Evolutionary conservation across 2,329 filamentous ascomycete genomes (phyloP).

Genomic region (Fusarium udum): DNA sequence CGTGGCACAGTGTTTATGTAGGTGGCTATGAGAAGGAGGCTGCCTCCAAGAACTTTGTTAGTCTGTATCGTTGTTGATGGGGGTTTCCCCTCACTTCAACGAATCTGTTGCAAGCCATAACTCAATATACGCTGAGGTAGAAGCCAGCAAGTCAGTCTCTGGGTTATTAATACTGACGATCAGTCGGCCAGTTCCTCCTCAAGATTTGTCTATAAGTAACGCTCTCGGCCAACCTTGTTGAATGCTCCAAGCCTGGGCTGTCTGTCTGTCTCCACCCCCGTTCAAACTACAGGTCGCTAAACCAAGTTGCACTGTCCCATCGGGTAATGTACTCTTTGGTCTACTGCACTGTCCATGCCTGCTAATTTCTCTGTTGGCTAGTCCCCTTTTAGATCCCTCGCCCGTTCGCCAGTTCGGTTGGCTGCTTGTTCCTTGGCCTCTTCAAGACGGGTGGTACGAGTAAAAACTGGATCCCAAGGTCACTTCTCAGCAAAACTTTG

Average conservation of each 20-base stretch:
- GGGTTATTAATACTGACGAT: not conserved
- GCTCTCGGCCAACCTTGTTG: not conserved
- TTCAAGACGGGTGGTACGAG: conserved; percentile 30
- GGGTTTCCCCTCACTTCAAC: not conserved
- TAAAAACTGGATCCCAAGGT: conserved; percentile 7
- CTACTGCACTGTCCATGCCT: conserved; percentile 21
- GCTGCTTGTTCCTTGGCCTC: conserved; percentile 20
- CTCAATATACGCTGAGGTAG: not conserved
- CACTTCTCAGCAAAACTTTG: not conserved
- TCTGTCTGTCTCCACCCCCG: not conserved
- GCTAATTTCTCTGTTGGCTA: conserved; percentile 38
- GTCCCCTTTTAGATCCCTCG: conserved; percentile 32
- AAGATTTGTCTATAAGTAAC: not conserved
- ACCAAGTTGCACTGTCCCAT: conserved; percentile 4
- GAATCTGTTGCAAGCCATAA: not conserved
- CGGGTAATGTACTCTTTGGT: not conserved
- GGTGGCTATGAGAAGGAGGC: not conserved
- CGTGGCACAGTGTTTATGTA: conserved; percentile 26
- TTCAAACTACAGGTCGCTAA: not conserved
- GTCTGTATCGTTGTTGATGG: not conserved
- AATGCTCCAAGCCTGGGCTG: not conserved
- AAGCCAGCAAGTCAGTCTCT: not conserved
- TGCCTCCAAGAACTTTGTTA: not conserved
- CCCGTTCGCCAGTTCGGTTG: conserved; percentile 29
- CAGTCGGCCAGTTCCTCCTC: not conserved